phyloP scores from a whole-genome alignment of 441 rosid species.

The Populus tomentosa region DNA sequence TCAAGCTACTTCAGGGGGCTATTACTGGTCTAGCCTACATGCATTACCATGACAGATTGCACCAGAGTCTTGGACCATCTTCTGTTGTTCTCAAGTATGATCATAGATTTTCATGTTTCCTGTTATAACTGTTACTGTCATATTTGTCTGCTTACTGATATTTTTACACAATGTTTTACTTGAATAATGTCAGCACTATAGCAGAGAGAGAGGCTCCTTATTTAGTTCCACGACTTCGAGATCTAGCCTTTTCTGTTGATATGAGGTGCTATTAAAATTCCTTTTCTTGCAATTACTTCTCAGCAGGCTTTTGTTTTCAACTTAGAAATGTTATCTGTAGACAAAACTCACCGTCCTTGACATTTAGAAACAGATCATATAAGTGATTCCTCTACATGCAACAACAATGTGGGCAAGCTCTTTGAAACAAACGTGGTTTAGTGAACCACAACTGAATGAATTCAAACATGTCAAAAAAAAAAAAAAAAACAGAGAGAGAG shows the following conservation, averaged over 20 bases:
- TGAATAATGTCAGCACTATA: slow-evolving; percentile 50
- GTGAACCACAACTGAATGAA: neutral
- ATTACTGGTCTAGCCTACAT: slow-evolving; percentile 79
- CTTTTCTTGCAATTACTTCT: slow-evolving; percentile 11
- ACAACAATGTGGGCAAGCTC: neutral
- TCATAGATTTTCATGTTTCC: slow-evolving; percentile 9
- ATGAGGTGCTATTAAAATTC: slow-evolving; percentile 45
- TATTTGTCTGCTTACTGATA: slow-evolving; percentile 7
- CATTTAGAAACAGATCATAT: neutral
- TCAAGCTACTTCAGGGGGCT: slow-evolving; percentile 67
- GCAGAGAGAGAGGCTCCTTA: slow-evolving; percentile 72
- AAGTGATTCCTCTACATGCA: neutral
- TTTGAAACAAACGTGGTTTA: neutral
- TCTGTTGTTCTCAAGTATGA: slow-evolving; percentile 84
- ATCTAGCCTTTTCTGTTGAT: slow-evolving; percentile 91
- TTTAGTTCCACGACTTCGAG: slow-evolving; percentile 79
- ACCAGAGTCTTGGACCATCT: slow-evolving; percentile 97
- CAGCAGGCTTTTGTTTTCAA: neutral
- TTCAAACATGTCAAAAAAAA: neutral
- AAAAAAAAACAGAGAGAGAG: too few relatives aligned
- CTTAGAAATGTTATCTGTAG: neutral
- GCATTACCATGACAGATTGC: slow-evolving; percentile 82
- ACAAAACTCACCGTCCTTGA: neutral
- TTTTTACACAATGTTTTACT: slow-evolving; percentile 4
- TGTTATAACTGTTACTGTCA: neutral